Percentiles rank a stretch among this genome's conserved stretches.
These are phyloP conservation scores for Chrysosporium keratinophilum DNA, from an alignment of 2,329 filamentous ascomycete genomes.

Conservation along the genomic window DNA sequence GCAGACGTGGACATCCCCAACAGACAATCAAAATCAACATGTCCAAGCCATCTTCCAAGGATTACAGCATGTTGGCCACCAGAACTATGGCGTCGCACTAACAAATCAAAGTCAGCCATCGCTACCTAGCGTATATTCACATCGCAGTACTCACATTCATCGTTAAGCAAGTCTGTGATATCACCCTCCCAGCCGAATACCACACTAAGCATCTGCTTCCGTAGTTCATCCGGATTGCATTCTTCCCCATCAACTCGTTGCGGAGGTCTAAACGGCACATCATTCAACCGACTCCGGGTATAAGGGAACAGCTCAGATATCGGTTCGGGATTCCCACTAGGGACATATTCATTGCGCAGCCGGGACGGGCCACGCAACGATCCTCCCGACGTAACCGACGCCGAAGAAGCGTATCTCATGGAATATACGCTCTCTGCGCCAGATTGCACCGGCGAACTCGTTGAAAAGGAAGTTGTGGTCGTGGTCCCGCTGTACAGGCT, in stretches of 20 bases:
- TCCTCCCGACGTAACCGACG: constrained; percentile 36
- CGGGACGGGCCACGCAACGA: constrained; percentile 49
- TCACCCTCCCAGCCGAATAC: constrained; percentile 94
- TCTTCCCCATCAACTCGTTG: constrained; percentile 48
- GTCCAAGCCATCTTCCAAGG: constrained; percentile 84
- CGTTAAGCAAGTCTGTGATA: constrained; percentile 66
- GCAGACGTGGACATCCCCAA: constrained; percentile 62
- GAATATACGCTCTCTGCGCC: constrained; percentile 33
- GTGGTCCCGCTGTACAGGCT: constrained; percentile 38
- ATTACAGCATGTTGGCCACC: constrained; percentile 72
- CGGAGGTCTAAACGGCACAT: constrained; percentile 69
- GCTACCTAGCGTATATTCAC: neutral
- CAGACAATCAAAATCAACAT: constrained; percentile 72
- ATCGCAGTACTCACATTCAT: constrained; percentile 52
- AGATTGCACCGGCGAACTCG: constrained; percentile 28
- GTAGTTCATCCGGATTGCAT: constrained; percentile 64
- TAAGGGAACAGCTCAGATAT: constrained; percentile 76
- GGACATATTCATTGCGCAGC: constrained; percentile 67
- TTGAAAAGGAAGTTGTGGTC: constrained; percentile 40
- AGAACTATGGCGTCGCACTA: constrained; percentile 57
- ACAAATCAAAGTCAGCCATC: constrained; percentile 8
- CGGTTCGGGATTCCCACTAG: constrained; percentile 63
- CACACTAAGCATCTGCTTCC: constrained; percentile 80
- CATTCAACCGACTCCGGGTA: constrained; percentile 66
- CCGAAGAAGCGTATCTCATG: constrained; percentile 27